Evolutionary conservation across 257 asterid genomes (phyloP), one percentile per base, ranked within the genome.

Genomic region (Echium plantagineum): DNA sequence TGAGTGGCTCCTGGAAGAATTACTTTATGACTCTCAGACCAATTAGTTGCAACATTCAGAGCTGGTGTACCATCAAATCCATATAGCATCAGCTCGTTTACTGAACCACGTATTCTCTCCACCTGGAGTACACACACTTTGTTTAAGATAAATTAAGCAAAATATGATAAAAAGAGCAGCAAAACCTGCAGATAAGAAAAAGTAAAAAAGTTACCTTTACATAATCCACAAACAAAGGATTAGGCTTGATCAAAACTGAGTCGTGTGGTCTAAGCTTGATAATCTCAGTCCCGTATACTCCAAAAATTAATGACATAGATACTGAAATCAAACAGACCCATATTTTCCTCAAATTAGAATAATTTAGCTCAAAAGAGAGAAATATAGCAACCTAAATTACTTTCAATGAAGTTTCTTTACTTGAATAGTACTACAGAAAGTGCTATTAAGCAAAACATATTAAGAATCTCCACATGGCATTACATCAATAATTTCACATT

Each of bases 211-310:
- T 60, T 82, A 90, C 97, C 96, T 78, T 75, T 17, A 90, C 46
- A 60, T 79, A 74, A 55, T 80, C 78, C 69, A 90, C 95, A 22
- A 90, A 74, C 13, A 77, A 74, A 59, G 79, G 73, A 75, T 65
- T 85, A 30, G 89, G 89, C 24, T 79, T 82, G 52, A 90, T 74
- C 80, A 90, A 62, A 58, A 87, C 68, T 13, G 96, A 90, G 16
- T 94, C 57, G 77, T 83, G 74, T 46, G 97, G 96, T 69, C 95
- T 90, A 57, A 90, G 85, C 69, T 68, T 69, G 68, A 83, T n/a
- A 48, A 62, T 74, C 61, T 78, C 80, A 15, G 97, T 59, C 55
- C 87, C 91, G 62, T 84, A 83, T 65, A 87, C 64, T 61, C 89
- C 94, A 65, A 80, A 66, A 16, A 85, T 77, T 85, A 84, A 65